Evolutionary conservation across 208 protist genomes (phyloP).

Genomic region (Crithidia expoeki): DNA sequence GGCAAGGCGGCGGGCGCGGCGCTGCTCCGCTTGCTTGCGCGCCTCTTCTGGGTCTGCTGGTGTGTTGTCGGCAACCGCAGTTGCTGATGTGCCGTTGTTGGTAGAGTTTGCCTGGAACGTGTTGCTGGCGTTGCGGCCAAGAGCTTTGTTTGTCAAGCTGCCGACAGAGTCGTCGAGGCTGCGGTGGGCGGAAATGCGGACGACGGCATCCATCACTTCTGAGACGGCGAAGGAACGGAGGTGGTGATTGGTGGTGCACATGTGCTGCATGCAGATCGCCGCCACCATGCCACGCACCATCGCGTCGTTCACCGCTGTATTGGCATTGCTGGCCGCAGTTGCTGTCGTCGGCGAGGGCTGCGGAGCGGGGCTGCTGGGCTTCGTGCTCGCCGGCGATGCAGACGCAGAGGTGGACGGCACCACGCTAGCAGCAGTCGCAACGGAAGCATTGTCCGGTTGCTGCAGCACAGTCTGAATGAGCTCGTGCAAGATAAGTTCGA

Average conservation of each 20-base stretch:
- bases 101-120: conserved; percentile 10
- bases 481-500: conserved; percentile 56
- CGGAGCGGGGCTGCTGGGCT: conserved; percentile 1
- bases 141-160: conserved; percentile 10
- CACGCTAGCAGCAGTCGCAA: neutral
- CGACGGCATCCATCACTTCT: conserved; percentile 72
- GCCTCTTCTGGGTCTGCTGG: conserved; percentile 17
- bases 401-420: neutral
- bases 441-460: conserved; percentile 9
- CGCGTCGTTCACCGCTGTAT: conserved; percentile 13
- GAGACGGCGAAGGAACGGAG: conserved; percentile 73
- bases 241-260: conserved; percentile 65
- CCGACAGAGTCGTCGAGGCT: conserved; percentile 5
- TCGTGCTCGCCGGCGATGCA: neutral
- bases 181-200: conserved; percentile 39
- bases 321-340: neutral
- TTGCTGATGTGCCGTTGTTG: neutral
- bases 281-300: conserved; percentile 40
- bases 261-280: conserved; percentile 67
- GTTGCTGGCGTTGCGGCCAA: conserved; percentile 7
- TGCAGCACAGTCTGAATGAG: conserved; percentile 61
- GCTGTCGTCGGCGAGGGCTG: neutral
- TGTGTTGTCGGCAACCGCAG: conserved; percentile 6
- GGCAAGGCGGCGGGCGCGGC: conserved; percentile 35
- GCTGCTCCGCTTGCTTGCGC: conserved; percentile 11